A percentile compares a stretch with the other conserved stretches of the same genome.
phyloP scores from a whole-genome alignment of 495 filamentous ascomycete genomes.

The Podospora pseudocomata region DNA sequence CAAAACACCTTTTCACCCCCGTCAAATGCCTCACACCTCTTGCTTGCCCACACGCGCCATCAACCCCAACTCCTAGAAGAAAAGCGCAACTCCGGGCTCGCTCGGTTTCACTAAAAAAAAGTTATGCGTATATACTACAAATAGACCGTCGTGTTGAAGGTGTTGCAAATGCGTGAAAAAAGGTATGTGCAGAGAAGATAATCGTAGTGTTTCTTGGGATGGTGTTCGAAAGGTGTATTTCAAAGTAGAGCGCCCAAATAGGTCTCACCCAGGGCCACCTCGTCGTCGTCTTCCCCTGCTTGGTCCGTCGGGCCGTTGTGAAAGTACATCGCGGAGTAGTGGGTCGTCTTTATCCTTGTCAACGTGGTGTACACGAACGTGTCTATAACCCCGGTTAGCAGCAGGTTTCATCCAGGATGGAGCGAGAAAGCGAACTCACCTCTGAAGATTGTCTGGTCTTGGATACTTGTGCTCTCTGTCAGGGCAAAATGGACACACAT shows the following conservation, averaged over 20 bases:
- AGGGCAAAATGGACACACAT: slow-evolving; percentile 94
- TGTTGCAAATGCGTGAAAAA: neutral
- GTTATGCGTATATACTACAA: neutral
- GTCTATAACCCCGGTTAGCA: slow-evolving; percentile 46
- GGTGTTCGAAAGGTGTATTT: neutral
- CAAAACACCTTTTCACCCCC: neutral
- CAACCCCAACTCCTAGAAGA: neutral
- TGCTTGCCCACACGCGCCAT: neutral
- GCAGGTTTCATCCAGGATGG: slow-evolving; percentile 2
- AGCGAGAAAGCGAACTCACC: slow-evolving; percentile 51
- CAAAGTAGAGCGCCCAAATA: neutral
- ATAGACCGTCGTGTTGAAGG: neutral
- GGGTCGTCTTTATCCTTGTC: slow-evolving; percentile 87
- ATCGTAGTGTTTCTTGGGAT: neutral
- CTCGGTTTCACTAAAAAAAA: neutral
- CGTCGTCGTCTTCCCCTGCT: slow-evolving; percentile 77
- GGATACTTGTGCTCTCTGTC: slow-evolving; percentile 97
- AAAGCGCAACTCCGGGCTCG: neutral
- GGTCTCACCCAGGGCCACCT: slow-evolving; percentile 17
- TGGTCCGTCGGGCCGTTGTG: slow-evolving; percentile 80
- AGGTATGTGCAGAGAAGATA: neutral
- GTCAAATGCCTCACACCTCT: neutral
- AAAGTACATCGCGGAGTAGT: slow-evolving; percentile 69
- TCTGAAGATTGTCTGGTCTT: slow-evolving; percentile 93
- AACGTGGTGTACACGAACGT: slow-evolving; percentile 82